A percentile compares a stretch with the other conserved stretches of the same genome.
phyloP scores from a whole-genome alignment of 495 filamentous ascomycete species.

The Thermochaetoides thermophila region DNA sequence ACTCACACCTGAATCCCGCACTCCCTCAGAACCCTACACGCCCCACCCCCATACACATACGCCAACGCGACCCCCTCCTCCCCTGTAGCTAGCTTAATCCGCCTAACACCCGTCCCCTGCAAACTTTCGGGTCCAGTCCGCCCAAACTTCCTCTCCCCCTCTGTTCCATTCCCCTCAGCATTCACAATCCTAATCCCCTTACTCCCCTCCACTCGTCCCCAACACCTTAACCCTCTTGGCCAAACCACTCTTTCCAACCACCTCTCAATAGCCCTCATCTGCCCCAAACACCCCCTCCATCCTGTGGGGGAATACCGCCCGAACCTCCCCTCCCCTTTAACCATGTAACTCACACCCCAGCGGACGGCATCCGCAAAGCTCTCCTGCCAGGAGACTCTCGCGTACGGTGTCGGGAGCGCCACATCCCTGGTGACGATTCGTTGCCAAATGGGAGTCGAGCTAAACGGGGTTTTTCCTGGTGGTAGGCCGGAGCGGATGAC shows the following conservation, averaged over 20 bases:
- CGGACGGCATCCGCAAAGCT: constrained; percentile 14
- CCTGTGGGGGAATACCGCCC: constrained; percentile 4
- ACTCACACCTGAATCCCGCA: too few relatives aligned
- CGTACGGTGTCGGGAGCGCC: constrained; percentile 10
- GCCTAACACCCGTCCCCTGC: too few relatives aligned
- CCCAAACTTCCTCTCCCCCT: too few relatives aligned
- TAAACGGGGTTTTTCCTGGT: constrained; percentile 8
- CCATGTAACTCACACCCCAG: constrained; percentile 10
- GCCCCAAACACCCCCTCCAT: constrained; percentile 5
- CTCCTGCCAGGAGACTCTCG: constrained; percentile 7
- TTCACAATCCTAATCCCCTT: too few relatives aligned
- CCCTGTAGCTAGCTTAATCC: too few relatives aligned
- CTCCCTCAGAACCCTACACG: too few relatives aligned
- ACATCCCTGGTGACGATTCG: constrained; percentile 1
- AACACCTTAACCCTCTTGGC: constrained; percentile 1
- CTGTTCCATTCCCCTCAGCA: too few relatives aligned
- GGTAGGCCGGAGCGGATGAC: background rate
- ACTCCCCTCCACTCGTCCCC: constrained; percentile 2
- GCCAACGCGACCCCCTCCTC: too few relatives aligned
- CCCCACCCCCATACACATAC: too few relatives aligned
- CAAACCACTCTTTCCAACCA: constrained; percentile 7
- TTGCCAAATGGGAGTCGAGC: constrained; percentile 5
- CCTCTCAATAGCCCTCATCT: constrained; percentile 3
- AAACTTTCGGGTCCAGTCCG: too few relatives aligned
- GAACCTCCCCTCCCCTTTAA: constrained; percentile 3